Percentiles rank a stretch among this genome's conserved stretches.
These are phyloP conservation scores for Penicillium freii DNA, from an alignment of 2,329 filamentous ascomycete species.

Conservation along the genomic window DNA sequence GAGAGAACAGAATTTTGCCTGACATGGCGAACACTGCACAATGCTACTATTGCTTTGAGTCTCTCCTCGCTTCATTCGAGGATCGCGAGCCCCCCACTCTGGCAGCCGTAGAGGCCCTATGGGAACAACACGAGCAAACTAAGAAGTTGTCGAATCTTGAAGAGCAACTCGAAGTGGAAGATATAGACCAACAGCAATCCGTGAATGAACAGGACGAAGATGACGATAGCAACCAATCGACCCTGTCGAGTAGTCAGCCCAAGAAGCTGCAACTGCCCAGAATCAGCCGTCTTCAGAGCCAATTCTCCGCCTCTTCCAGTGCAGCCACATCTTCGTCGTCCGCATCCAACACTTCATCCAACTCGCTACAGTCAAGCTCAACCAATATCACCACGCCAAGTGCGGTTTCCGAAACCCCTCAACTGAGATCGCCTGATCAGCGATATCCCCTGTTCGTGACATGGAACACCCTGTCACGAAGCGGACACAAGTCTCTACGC, in stretches of 20 bases:
- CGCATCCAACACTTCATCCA: constrained; percentile 50
- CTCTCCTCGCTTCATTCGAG: constrained; percentile 72
- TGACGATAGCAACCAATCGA: constrained; percentile 10
- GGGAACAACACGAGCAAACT: constrained; percentile 52
- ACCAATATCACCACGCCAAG: constrained; percentile 47
- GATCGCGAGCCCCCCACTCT: constrained; percentile 66
- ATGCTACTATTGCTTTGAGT: constrained; percentile 92
- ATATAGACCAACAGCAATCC: constrained; percentile 4
- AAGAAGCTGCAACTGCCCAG: constrained; percentile 31
- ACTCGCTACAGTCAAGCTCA: constrained; percentile 42
- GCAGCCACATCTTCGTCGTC: constrained; percentile 43
- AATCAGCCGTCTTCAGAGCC: constrained; percentile 36
- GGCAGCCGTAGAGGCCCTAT: constrained; percentile 67
- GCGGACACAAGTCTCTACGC: constrained; percentile 66
- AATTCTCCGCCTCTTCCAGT: constrained; percentile 39
- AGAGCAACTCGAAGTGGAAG: constrained; percentile 22
- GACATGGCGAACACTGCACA: constrained; percentile 80
- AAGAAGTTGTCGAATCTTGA: constrained; percentile 40
- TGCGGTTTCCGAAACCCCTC: constrained; percentile 30
- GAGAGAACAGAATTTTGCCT: neutral
- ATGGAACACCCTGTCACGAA: constrained; percentile 74
- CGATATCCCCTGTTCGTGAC: constrained; percentile 85
- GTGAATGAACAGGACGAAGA: constrained; percentile 32
- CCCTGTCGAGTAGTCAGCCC: constrained; percentile 16
- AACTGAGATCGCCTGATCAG: constrained; percentile 36